A percentile compares a stretch with the other conserved stretches of the same genome.
phyloP scores from a whole-genome alignment of 179 eudicot species.

The Beta lomatogona region DNA sequence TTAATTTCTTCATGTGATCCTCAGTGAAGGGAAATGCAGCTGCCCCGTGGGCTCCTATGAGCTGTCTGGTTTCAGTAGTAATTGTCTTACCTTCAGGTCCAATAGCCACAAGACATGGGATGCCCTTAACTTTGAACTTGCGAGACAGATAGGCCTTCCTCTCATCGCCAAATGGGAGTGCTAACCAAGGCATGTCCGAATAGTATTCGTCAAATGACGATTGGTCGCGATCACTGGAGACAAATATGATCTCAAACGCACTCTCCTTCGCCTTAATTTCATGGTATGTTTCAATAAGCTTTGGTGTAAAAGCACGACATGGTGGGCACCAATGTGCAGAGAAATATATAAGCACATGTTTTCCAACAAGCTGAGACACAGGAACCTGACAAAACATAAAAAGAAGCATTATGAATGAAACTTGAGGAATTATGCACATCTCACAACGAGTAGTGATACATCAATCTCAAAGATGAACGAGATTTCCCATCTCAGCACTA shows the following conservation, averaged over 20 bases:
- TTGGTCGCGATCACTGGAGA: conserved; percentile 69
- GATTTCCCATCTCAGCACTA: no score
- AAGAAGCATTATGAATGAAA: neutral
- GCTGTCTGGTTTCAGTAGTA: conserved; percentile 60
- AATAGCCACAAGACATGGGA: conserved; percentile 71
- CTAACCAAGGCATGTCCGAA: conserved; percentile 83
- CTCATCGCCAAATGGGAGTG: conserved; percentile 69
- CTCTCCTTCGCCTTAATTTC: conserved; percentile 61
- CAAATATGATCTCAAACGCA: conserved; percentile 67
- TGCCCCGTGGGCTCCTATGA: conserved; percentile 57
- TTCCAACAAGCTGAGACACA: conserved; percentile 72
- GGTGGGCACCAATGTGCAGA: conserved; percentile 96
- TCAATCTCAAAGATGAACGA: no score
- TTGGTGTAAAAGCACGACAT: conserved; percentile 77
- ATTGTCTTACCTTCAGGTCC: conserved; percentile 67
- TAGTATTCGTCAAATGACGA: conserved; percentile 64
- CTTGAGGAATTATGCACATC: neutral
- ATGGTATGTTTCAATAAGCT: conserved; percentile 55
- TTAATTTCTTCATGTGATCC: conserved; percentile 42
- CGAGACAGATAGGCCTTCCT: conserved; percentile 53
- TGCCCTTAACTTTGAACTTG: conserved; percentile 65
- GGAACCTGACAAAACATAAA: conserved; percentile 48
- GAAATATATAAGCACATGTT: conserved; percentile 71
- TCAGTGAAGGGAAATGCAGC: conserved; percentile 81
- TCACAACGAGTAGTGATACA: neutral